phyloP scores from a whole-genome alignment of 257 asterid genomes.

The Solanum verrucosum region DNA sequence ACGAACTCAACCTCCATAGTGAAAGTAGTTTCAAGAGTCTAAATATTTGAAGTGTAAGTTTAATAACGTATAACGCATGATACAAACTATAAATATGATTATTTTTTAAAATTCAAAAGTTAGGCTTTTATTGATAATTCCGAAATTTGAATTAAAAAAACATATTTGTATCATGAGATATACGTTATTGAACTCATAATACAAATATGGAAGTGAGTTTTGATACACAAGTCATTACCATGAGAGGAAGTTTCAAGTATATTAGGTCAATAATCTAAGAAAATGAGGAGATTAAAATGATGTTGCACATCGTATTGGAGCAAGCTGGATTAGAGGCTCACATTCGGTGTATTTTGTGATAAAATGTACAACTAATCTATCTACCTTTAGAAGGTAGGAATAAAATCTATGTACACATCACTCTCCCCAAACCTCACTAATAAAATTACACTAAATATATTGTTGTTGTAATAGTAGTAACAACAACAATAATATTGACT shows the following conservation, averaged over 20 bases:
- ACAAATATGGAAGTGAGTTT: background rate
- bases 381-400: background rate
- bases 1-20: background rate
- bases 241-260: background rate
- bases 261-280: background rate
- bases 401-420: background rate
- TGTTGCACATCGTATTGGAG: background rate
- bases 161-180: background rate
- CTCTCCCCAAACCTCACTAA: no score
- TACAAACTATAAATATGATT: no score
- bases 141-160: no score
- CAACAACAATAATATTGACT: background rate
- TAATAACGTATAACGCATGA: no score
- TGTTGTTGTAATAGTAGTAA: no score
- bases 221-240: background rate
- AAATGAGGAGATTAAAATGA: background rate
- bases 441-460: no score
- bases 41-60: no score
- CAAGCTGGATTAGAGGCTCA: background rate
- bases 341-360: background rate
- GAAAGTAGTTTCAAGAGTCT: background rate
- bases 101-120: no score
- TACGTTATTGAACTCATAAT: background rate
- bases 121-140: background rate
- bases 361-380: background rate